Conservation (phyloP, 106 monocot genomes). For the Narthecium ossifragum region DNA sequence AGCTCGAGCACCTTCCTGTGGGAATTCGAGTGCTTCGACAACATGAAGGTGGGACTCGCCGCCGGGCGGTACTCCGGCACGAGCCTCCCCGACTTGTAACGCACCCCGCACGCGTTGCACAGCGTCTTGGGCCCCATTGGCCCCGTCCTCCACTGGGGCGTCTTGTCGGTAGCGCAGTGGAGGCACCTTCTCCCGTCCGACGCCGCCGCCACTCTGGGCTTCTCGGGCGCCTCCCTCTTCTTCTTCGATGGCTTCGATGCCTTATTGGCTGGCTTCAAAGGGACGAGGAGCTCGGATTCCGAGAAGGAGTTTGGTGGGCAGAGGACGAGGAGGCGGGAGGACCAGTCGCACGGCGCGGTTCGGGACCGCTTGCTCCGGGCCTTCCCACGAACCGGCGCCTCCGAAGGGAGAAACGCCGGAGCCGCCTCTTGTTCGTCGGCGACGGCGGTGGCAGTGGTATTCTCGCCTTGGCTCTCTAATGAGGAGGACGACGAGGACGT, state of each 20-base stretch:
- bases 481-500: slow-evolving; percentile 23
- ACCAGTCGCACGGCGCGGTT: slow-evolving; percentile 39
- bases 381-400: slow-evolving; percentile 39
- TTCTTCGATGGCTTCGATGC: slow-evolving; percentile 28
- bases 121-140: slow-evolving; percentile 91
- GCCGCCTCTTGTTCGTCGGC: neutral
- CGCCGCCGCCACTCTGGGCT: slow-evolving; percentile 5
- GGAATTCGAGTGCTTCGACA: slow-evolving; percentile 45
- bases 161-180: slow-evolving; percentile 83
- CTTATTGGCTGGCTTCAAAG: neutral
- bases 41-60: slow-evolving; percentile 32
- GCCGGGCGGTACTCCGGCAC: slow-evolving; percentile 55
- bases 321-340: slow-evolving; percentile 47
- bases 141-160: slow-evolving; percentile 91
- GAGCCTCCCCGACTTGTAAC: slow-evolving; percentile 87
- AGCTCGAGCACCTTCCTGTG: slow-evolving; percentile 40
- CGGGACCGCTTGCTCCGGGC: slow-evolving; percentile 80
- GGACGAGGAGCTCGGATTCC: neutral
- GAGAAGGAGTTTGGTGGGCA: slow-evolving; percentile 11
- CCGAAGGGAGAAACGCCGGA: slow-evolving; percentile 5
- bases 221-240: slow-evolving; percentile 12
- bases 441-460: neutral
- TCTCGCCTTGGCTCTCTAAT: neutral
- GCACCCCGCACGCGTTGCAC: slow-evolving; percentile 92
- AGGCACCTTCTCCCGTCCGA: slow-evolving; percentile 60